Conservation (phyloP, 2,329 filamentous ascomycete species). For the Helotiales sp. region DNA sequence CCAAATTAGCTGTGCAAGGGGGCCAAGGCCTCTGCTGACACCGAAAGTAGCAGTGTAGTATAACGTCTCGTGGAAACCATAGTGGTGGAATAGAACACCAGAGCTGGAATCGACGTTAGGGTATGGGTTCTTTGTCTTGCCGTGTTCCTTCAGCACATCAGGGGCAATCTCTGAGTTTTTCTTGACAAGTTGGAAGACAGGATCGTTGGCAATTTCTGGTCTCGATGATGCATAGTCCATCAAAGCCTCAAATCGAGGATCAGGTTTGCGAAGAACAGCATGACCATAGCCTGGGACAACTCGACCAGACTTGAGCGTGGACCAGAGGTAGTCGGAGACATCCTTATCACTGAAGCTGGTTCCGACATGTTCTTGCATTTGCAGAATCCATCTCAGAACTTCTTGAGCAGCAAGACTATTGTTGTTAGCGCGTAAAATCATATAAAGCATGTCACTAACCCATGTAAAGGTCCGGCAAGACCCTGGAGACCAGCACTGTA, state of each 20-base stretch:
- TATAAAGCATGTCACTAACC: conserved; percentile 44
- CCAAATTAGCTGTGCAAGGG: conserved; percentile 93
- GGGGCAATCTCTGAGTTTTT: conserved; percentile 92
- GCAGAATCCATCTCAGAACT: conserved; percentile 92
- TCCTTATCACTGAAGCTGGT: conserved; percentile 75
- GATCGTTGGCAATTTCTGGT: conserved; percentile 81
- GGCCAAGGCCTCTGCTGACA: conserved; percentile 73
- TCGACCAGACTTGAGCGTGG: conserved; percentile 87
- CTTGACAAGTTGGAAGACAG: conserved; percentile 92
- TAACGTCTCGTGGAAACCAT: conserved; percentile 93
- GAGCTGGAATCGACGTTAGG: conserved; percentile 95
- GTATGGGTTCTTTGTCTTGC: conserved; percentile 97
- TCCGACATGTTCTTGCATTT: conserved; percentile 91
- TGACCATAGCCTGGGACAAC: conserved; percentile 94
- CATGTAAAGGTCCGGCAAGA: conserved; percentile 89
- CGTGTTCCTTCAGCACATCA: conserved; percentile 86
- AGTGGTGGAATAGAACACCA: conserved; percentile 96
- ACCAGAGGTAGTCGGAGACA: conserved; percentile 88
- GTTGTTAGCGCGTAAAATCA: conserved; percentile 6
- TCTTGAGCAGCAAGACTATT: conserved; percentile 86
- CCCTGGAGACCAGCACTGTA: conserved; percentile 96
- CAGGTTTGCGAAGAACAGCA: conserved; percentile 93
- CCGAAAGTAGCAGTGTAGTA: conserved; percentile 84
- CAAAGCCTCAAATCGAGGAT: conserved; percentile 92
- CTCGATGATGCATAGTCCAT: conserved; percentile 92